Base-by-base conservation (phyloP, 2,329 filamentous ascomycete genomes). In the Botrytis fabae region DNA sequence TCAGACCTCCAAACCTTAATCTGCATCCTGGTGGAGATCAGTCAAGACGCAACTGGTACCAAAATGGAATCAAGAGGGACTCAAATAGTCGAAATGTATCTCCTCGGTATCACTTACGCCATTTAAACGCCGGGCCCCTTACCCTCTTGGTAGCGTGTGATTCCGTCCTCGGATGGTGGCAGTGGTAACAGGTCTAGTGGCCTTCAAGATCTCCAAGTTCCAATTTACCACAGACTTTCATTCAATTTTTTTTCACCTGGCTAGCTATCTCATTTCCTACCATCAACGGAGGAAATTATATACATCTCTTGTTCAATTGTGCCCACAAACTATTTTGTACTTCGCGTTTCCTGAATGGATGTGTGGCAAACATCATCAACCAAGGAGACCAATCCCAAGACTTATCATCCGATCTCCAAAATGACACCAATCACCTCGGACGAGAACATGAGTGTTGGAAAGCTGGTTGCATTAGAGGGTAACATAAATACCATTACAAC, bases 391-490 rank as follows among this genome's bases (percentile, higher is more conserved):
- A 28, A 22, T 57, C 10, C 25, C 64, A 32, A 57, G 20, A 16
- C 48, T 32, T 42, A 32, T 22, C 57, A 68, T 12, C 38, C 38
- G 22, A 51, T 60, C 48, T 65, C 60, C 63, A 69, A 44, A 70
- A 74, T 76, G 73, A 32, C 69, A 38, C 61, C 69, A 40, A 63
- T 38, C 22, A 25, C 32, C 8, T 20, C 46, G 38, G 48, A 69
- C 35, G 32, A 69, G 28, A 57, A 71, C 35, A 44, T 69, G 48
- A 28, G 51, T 42, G 61, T 62, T 57, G 88, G 88, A 64, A 87
- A 84, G 78, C 81, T 91, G 70, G 84, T 91, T 70, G 88, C 89
- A 75, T 85, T 91, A 72, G 89, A 91, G 78, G 89, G 89, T 9
- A 83, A 87, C 46, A 77, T 81, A 38, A 85, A 89, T 63, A 82